Conservation (phyloP, 805 yeast species). For the Saturnispora silvae region DNA sequence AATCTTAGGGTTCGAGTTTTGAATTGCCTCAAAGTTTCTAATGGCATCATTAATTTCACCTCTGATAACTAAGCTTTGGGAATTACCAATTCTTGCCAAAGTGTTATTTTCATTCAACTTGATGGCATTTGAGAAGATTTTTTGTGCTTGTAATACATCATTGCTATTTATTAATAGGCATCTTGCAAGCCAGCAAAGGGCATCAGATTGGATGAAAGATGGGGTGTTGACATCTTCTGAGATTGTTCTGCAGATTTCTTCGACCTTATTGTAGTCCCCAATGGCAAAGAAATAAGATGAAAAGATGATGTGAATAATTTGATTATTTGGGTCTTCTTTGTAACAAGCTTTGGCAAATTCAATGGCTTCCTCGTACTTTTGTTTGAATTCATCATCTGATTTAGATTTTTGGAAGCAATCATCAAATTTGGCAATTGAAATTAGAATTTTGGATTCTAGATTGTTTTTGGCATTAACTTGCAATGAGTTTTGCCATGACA, state of each 20-base stretch:
- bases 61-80: conserved; percentile 71
- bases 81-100: conserved; percentile 71
- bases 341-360: conserved; percentile 33
- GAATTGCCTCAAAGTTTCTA: conserved; percentile 68
- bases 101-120: conserved; percentile 54
- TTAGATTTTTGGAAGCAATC: conserved; percentile 44
- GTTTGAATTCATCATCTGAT: conserved; percentile 51
- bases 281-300: conserved; percentile 66
- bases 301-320: conserved; percentile 54
- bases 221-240: conserved; percentile 31
- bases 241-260: conserved; percentile 44
- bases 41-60: conserved; percentile 74
- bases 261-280: conserved; percentile 46
- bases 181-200: conserved; percentile 80
- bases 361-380: conserved; percentile 50
- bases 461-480: conserved; percentile 48
- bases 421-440: conserved; percentile 62
- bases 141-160: conserved; percentile 63
- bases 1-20: conserved; percentile 54
- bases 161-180: conserved; percentile 43
- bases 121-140: conserved; percentile 60
- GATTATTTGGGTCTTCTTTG: conserved; percentile 35
- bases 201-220: conserved; percentile 42
- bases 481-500: conserved; percentile 74
- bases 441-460: conserved; percentile 50